Evolutionary conservation across 495 filamentous ascomycete species (phyloP).

Genomic region (Annulohypoxylon nitens): DNA sequence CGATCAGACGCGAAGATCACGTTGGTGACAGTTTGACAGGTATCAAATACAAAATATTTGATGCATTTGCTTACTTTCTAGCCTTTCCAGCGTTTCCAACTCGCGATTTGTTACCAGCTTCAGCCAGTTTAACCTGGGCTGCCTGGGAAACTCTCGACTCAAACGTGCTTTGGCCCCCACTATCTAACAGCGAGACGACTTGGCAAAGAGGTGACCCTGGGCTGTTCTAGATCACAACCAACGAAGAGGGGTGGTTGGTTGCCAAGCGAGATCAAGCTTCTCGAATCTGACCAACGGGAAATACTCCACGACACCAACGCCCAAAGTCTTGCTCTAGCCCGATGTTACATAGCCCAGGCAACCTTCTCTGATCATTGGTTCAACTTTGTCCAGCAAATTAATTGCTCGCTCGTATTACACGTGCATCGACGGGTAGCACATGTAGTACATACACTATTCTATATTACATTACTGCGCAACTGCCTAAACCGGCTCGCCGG

Average conservation of each 20-base stretch:
- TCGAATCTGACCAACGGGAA: conserved; percentile 34
- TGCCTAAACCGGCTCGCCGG: conserved; percentile 17
- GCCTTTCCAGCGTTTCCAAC: not conserved
- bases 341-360: conserved; percentile 10
- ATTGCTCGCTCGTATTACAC: conserved; percentile 1
- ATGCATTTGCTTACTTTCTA: conserved; percentile 5
- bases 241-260: conserved; percentile 23
- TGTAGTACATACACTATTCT: no score
- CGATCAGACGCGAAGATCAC: conserved; percentile 30
- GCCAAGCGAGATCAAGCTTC: conserved; percentile 49
- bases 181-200: conserved; percentile 11
- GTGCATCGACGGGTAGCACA: not conserved
- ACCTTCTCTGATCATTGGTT: conserved; percentile 12
- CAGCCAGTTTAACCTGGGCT: no score
- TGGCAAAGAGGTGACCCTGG: conserved; percentile 28
- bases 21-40: conserved; percentile 22
- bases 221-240: conserved; percentile 23
- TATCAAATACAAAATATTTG: conserved; percentile 12
- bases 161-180: conserved; percentile 32
- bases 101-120: not conserved
- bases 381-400: conserved; percentile 9
- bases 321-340: not conserved
- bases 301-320: conserved; percentile 13
- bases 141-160: not conserved
- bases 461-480: conserved; percentile 31